Evolutionary conservation across 2,329 filamentous ascomycete genomes (phyloP).

Genomic region (Trichophyton mentagrophytes): DNA sequence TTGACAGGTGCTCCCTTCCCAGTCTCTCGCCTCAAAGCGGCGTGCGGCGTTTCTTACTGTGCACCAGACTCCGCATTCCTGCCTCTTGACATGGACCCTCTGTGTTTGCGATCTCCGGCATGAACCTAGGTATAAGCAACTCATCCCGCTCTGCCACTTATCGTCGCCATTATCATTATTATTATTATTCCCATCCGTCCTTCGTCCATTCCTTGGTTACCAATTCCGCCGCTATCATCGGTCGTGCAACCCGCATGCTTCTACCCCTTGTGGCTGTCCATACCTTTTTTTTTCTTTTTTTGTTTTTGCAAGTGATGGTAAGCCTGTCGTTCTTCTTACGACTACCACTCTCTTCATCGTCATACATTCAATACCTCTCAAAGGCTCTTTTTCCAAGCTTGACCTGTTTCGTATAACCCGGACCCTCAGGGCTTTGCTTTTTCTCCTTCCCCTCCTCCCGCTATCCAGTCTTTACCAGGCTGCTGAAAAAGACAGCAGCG

Average conservation of each 20-base stretch:
- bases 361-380: not conserved
- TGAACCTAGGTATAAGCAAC: not conserved
- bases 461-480: not conserved
- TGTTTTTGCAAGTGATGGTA: not conserved
- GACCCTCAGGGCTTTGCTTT: not conserved
- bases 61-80: not conserved
- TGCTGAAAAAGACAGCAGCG: not conserved
- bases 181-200: not conserved
- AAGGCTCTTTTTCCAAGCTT: not conserved
- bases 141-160: not conserved
- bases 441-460: not conserved
- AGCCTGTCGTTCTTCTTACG: not conserved
- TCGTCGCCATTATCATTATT: not conserved
- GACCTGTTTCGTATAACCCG: not conserved
- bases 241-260: not conserved
- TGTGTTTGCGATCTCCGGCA: not conserved
- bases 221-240: not conserved
- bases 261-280: not conserved
- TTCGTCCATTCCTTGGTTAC: not conserved
- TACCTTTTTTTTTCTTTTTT: not conserved
- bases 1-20: not conserved
- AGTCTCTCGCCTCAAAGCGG: not conserved
- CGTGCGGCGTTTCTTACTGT: not conserved
- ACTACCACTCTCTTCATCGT: not conserved
- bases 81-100: not conserved